phyloP scores from a whole-genome alignment of 148 eudicot species.

The Heliamphora exappendiculata region DNA sequence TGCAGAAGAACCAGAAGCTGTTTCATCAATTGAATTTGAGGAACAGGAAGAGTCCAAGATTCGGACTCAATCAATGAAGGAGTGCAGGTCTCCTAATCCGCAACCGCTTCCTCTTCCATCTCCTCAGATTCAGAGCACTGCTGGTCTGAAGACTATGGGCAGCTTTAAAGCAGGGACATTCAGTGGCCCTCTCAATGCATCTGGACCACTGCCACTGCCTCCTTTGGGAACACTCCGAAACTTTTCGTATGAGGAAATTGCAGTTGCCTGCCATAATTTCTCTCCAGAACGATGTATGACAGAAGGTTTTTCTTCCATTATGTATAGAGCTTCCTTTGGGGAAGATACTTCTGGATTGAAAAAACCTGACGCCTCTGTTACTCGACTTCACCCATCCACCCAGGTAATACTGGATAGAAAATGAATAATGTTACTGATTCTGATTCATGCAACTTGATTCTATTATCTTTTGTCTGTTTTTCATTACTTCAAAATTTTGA shows the following conservation, averaged over 20 bases:
- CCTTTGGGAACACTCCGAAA: conserved; percentile 45
- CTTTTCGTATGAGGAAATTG: conserved; percentile 69
- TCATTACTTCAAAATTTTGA: not conserved
- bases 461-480: conserved; percentile 4
- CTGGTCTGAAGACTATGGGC: conserved; percentile 37
- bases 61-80: conserved; percentile 35
- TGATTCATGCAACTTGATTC: conserved; percentile 8
- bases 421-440: conserved; percentile 1
- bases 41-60: conserved; percentile 53
- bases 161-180: conserved; percentile 57
- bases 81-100: conserved; percentile 56
- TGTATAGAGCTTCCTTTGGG: conserved; percentile 63
- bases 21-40: conserved; percentile 48
- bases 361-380: conserved; percentile 74
- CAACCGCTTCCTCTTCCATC: conserved; percentile 97
- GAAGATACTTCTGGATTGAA: conserved; percentile 42
- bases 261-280: conserved; percentile 77
- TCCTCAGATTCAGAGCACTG: conserved; percentile 42
- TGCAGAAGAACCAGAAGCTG: conserved; percentile 55
- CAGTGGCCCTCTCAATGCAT: conserved; percentile 62
- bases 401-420: conserved; percentile 41
- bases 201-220: conserved; percentile 78
- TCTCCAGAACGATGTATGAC: conserved; percentile 77
- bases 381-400: conserved; percentile 57
- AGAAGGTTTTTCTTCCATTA: conserved; percentile 68